phyloP scores from a whole-genome alignment of 2,329 filamentous ascomycete genomes.

The Pseudocercospora pini-densiflorae region DNA sequence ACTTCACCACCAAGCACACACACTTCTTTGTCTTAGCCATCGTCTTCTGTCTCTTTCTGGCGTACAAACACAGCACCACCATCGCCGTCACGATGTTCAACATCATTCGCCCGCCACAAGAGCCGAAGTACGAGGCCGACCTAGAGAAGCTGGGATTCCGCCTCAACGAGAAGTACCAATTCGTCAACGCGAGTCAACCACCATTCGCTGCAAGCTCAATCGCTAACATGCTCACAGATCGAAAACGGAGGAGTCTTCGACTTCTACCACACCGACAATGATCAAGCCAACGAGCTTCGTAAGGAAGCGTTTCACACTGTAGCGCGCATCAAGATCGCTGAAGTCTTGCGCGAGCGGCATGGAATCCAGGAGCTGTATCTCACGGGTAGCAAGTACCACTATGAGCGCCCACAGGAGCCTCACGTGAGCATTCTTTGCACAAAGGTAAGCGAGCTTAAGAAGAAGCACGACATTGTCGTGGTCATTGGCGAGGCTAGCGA shows the following conservation, averaged over 20 bases:
- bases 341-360: constrained; percentile 20
- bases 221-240: constrained; percentile 3
- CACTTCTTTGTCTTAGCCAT: background rate
- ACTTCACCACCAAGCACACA: background rate
- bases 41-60: background rate
- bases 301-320: constrained; percentile 65
- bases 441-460: constrained; percentile 53
- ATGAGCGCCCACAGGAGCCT: constrained; percentile 48
- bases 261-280: constrained; percentile 73
- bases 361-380: constrained; percentile 36
- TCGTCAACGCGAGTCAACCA: constrained; percentile 19
- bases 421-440: constrained; percentile 73
- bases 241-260: constrained; percentile 70
- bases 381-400: constrained; percentile 11
- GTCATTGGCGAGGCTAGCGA: constrained; percentile 74
- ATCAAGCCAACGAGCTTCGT: constrained; percentile 77
- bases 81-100: constrained; percentile 69
- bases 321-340: constrained; percentile 33
- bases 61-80: background rate
- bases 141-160: constrained; percentile 72
- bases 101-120: constrained; percentile 67
- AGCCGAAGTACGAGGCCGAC: constrained; percentile 68
- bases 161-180: constrained; percentile 27
- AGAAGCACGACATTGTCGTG: constrained; percentile 66
- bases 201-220: background rate